Evolutionary conservation across 2,329 filamentous ascomycete species (phyloP).

Genomic region (Lachnellula willkommii): DNA sequence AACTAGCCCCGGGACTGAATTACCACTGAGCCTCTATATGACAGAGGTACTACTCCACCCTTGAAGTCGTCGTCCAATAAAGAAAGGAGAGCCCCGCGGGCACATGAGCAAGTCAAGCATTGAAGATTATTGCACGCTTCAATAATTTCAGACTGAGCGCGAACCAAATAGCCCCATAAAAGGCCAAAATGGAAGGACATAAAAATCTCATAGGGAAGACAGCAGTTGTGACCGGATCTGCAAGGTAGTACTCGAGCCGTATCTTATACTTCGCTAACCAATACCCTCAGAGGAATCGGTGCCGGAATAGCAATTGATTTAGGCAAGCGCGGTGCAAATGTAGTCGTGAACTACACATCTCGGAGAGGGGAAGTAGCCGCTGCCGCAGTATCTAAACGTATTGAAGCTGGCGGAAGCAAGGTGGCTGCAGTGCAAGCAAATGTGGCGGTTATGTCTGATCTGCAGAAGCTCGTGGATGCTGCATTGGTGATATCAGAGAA

Average conservation of each 20-base stretch:
- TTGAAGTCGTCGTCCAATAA: too few relatives aligned
- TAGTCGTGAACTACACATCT: slow-evolving; percentile 10
- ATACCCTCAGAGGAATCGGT: slow-evolving; percentile 40
- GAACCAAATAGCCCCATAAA: not conserved
- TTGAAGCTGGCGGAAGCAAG: slow-evolving; percentile 20
- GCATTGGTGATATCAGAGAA: slow-evolving; percentile 6
- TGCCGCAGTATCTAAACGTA: slow-evolving; percentile 23
- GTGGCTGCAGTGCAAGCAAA: slow-evolving; percentile 7
- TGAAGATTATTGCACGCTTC: too few relatives aligned
- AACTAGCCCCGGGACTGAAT: too few relatives aligned
- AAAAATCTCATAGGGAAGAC: slow-evolving; percentile 7
- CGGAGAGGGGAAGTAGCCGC: slow-evolving; percentile 31
- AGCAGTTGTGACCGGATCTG: slow-evolving; percentile 10
- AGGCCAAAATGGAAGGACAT: not conserved
- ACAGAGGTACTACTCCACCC: too few relatives aligned
- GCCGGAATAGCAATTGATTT: slow-evolving; percentile 43
- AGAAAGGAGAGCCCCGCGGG: too few relatives aligned
- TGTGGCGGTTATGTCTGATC: slow-evolving; percentile 2
- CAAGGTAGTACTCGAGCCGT: not conserved
- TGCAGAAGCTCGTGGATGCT: slow-evolving; percentile 7
- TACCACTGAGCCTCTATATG: too few relatives aligned
- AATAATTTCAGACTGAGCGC: too few relatives aligned
- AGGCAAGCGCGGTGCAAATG: slow-evolving; percentile 41
- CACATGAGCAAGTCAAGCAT: too few relatives aligned
- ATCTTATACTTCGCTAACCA: not conserved